Evolutionary conservation across 129 eudicot genomes (phyloP).

Genomic region (Flaveria brownii): DNA sequence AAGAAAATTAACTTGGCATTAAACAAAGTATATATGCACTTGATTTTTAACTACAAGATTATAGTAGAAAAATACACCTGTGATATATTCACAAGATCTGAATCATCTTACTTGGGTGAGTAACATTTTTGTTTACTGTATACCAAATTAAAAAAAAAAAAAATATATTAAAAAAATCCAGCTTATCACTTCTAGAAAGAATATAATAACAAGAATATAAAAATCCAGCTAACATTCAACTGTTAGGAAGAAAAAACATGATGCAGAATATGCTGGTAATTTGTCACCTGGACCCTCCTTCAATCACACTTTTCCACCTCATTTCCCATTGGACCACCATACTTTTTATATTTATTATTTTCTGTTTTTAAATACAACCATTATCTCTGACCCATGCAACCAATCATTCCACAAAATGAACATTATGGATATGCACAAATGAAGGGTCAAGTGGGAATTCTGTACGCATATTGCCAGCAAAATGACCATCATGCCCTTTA

Average conservation of each 20-base stretch:
- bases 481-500: conserved; percentile 21
- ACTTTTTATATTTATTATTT: not conserved
- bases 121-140: no score
- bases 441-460: conserved; percentile 18
- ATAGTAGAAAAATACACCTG: no score
- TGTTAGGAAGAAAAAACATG: conserved; percentile 10
- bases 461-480: not conserved
- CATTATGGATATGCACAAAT: conserved; percentile 11
- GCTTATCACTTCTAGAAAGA: not conserved
- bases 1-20: no score
- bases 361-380: not conserved
- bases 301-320: conserved; percentile 15
- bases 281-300: conserved; percentile 15
- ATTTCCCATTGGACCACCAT: conserved; percentile 24
- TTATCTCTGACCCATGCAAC: conserved; percentile 25
- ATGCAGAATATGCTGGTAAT: conserved; percentile 18
- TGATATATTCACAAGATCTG: no score
- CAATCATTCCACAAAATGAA: conserved; percentile 25
- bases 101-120: no score
- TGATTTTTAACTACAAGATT: no score
- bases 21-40: no score
- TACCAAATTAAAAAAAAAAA: not conserved
- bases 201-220: conserved; percentile 11
- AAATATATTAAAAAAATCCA: not conserved
- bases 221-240: conserved; percentile 7